These are phyloP conservation scores for Dovyalis caffra DNA, from an alignment of 345 rosid species.

Conservation along the genomic window DNA sequence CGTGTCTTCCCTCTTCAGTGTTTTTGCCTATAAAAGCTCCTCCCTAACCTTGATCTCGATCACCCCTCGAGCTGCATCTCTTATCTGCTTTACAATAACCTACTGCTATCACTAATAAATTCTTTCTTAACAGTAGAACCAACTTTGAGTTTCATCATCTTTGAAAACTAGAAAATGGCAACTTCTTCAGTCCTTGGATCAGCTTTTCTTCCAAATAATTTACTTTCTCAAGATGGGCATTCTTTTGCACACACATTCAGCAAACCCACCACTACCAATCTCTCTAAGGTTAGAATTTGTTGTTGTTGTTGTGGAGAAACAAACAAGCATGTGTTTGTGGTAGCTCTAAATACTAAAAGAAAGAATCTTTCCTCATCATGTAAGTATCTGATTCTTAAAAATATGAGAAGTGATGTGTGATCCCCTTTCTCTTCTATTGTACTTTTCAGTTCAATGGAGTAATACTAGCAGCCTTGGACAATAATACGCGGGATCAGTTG, in stretches of 20 bases:
- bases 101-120: too few relatives aligned
- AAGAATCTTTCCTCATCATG: background rate
- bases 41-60: too few relatives aligned
- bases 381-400: background rate
- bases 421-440: background rate
- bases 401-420: background rate
- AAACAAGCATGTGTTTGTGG: too few relatives aligned
- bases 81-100: too few relatives aligned
- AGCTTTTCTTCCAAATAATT: background rate
- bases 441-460: slow-evolving; percentile 3
- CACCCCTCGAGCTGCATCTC: too few relatives aligned
- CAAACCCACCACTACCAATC: background rate
- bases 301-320: too few relatives aligned
- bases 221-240: slow-evolving; percentile 1
- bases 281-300: too few relatives aligned
- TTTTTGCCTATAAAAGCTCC: too few relatives aligned
- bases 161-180: background rate
- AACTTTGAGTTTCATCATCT: too few relatives aligned
- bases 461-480: slow-evolving; percentile 12
- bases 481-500: slow-evolving; percentile 6
- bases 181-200: slow-evolving; percentile 9
- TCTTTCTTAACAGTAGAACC: too few relatives aligned
- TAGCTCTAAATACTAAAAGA: background rate
- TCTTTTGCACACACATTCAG: background rate
- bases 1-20: too few relatives aligned